Evolutionary conservation across 768 basidiomycete species (phyloP).

Genomic region (Heimioporus sp.): DNA sequence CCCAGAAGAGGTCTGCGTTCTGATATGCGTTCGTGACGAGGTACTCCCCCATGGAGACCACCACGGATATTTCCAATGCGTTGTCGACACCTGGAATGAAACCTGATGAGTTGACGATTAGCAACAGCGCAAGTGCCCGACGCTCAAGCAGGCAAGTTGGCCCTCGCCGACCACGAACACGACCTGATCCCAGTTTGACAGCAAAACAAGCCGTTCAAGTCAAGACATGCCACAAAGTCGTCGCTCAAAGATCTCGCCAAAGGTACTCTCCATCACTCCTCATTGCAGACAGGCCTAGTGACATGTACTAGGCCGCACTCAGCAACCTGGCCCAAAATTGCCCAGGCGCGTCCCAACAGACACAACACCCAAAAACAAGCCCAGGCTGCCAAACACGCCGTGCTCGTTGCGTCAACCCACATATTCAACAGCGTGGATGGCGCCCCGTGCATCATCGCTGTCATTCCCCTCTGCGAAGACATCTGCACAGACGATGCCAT

Average conservation of each 20-base stretch:
- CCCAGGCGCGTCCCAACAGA: constrained; percentile 76
- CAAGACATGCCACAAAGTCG: constrained; percentile 85
- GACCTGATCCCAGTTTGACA: constrained; percentile 27
- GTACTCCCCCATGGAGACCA: constrained; percentile 41
- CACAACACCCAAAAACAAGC: constrained; percentile 84
- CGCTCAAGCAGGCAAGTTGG: constrained; percentile 74
- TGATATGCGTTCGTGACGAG: constrained; percentile 39
- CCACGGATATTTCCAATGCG: constrained; percentile 43
- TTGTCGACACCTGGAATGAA: constrained; percentile 43
- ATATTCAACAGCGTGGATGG: constrained; percentile 77
- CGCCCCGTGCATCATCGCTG: constrained; percentile 81
- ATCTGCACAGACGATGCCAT: constrained; percentile 53
- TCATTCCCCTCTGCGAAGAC: constrained; percentile 80
- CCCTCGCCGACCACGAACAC: background rate
- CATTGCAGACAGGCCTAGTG: background rate
- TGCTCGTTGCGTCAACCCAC: constrained; percentile 67
- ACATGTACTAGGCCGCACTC: constrained; percentile 53
- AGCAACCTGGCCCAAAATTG: constrained; percentile 54
- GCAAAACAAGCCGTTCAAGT: constrained; percentile 93
- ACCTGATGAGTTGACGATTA: too few relatives aligned
- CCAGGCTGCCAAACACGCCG: constrained; percentile 67
- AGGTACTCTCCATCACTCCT: constrained; percentile 42
- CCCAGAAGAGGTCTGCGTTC: constrained; percentile 53
- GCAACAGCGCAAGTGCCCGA: too few relatives aligned
- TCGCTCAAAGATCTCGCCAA: constrained; percentile 82